Conservation (phyloP, 2,329 filamentous ascomycete genomes). For the Claviceps digitariae region DNA sequence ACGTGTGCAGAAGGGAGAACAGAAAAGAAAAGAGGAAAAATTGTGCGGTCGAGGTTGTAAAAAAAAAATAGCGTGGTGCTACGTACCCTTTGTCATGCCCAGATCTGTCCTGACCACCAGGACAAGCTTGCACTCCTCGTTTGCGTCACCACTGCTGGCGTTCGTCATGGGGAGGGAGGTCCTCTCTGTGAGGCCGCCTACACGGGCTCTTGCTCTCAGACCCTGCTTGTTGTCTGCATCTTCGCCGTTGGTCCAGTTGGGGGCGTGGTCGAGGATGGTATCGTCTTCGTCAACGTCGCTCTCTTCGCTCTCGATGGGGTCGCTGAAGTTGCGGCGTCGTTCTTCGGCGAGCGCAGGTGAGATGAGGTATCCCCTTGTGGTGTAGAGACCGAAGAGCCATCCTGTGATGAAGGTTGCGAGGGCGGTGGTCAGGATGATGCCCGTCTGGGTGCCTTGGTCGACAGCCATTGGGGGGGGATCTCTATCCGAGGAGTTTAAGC, state of each 20-base stretch:
- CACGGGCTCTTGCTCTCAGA: constrained; percentile 20
- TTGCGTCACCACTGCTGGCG: constrained; percentile 15
- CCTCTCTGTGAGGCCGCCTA: constrained; percentile 10
- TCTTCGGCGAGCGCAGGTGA: constrained; percentile 42
- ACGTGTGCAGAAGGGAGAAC: no score
- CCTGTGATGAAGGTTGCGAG: constrained; percentile 62
- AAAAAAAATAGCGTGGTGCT: not conserved
- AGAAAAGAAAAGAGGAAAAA: not conserved
- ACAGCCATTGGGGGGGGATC: constrained; percentile 1
- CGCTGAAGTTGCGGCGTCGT: constrained; percentile 39
- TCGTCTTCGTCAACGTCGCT: constrained; percentile 52
- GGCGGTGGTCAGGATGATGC: constrained; percentile 58
- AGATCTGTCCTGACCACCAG: constrained; percentile 86
- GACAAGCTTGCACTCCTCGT: constrained; percentile 88
- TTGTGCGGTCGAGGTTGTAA: constrained; percentile 5
- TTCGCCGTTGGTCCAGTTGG: constrained; percentile 50
- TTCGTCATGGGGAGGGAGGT: constrained; percentile 19
- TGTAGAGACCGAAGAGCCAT: constrained; percentile 70
- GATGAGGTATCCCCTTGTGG: constrained; percentile 45
- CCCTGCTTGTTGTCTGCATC: constrained; percentile 48
- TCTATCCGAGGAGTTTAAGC: no score
- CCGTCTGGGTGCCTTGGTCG: constrained; percentile 25
- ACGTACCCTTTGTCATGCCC: constrained; percentile 87
- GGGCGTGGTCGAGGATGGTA: constrained; percentile 48
- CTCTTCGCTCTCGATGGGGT: constrained; percentile 55